A percentile compares a stretch with the other conserved stretches of the same genome.
These are phyloP conservation scores for Phragmites australis DNA, from an alignment of 176 grass and related monocot species.

Conservation along the genomic window DNA sequence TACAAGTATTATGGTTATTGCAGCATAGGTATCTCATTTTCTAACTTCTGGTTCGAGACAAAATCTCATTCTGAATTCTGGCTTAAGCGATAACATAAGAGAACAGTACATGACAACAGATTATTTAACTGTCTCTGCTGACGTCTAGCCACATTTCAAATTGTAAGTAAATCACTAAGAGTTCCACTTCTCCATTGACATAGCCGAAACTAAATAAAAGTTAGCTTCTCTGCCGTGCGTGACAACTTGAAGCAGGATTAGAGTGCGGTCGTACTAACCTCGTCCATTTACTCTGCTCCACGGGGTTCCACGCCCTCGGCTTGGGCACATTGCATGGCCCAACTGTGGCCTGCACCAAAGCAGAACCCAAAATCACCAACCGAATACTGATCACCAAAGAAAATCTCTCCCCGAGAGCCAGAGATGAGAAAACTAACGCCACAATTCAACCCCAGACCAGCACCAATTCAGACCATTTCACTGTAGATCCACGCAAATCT, in stretches of 20 bases:
- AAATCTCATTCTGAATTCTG: background rate
- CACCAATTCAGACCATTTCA: constrained; percentile 1
- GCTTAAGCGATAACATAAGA: background rate
- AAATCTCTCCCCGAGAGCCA: constrained; percentile 13
- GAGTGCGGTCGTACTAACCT: constrained; percentile 53
- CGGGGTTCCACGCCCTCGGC: constrained; percentile 86
- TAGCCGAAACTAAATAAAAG: background rate
- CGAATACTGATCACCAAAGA: constrained; percentile 23
- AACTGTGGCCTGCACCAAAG: constrained; percentile 62
- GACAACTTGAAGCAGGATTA: background rate
- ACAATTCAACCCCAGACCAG: background rate
- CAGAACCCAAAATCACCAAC: constrained; percentile 14
- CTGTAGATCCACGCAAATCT: constrained; percentile 42
- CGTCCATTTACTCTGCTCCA: constrained; percentile 95
- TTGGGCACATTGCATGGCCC: constrained; percentile 84
- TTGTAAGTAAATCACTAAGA: background rate
- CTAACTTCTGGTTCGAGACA: background rate
- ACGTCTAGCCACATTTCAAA: background rate
- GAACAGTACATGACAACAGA: background rate
- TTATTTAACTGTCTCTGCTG: background rate
- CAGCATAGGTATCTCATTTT: background rate
- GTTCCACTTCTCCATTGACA: background rate
- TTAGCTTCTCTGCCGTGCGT: background rate
- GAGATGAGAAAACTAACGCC: background rate
- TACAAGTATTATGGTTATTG: background rate